These are phyloP conservation scores for Ceratocystiopsis brevicomis DNA, from an alignment of 2,329 filamentous ascomycete species.

Conservation along the genomic window DNA sequence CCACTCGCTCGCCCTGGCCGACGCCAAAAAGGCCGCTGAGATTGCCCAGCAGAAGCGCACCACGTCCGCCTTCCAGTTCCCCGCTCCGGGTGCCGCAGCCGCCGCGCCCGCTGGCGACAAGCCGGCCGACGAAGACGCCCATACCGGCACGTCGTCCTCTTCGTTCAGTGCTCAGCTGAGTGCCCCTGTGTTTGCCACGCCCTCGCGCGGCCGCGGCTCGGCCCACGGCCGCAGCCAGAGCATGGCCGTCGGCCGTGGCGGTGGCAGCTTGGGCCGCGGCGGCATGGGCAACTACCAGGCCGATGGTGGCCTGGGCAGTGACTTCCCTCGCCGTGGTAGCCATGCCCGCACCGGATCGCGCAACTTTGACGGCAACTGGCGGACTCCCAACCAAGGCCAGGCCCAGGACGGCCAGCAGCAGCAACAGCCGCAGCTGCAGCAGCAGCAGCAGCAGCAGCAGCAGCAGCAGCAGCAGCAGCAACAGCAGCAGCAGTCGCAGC, in stretches of 20 bases:
- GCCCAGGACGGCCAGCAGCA: slow-evolving; percentile 37
- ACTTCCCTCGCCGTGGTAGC: slow-evolving; percentile 60
- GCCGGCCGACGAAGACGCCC: slow-evolving; percentile 28
- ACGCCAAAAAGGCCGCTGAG: slow-evolving; percentile 95
- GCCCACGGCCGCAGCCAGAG: slow-evolving; percentile 70
- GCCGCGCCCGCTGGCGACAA: slow-evolving; percentile 35
- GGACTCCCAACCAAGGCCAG: slow-evolving; percentile 53
- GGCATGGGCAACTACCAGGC: slow-evolving; percentile 33
- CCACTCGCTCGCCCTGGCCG: slow-evolving; percentile 83
- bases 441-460: slow-evolving; percentile 33
- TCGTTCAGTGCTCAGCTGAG: background rate
- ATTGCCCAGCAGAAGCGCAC: slow-evolving; percentile 92
- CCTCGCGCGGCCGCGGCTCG: slow-evolving; percentile 32
- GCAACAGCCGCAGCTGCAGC: slow-evolving; percentile 13
- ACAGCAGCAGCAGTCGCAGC: slow-evolving; percentile 29
- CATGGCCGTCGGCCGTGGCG: slow-evolving; percentile 56
- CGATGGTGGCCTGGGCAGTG: slow-evolving; percentile 21
- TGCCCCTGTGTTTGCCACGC: background rate
- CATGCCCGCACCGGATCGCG: slow-evolving; percentile 71
- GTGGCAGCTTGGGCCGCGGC: slow-evolving; percentile 48
- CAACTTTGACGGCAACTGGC: slow-evolving; percentile 97
- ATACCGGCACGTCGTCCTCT: slow-evolving; percentile 13
- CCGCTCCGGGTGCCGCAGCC: slow-evolving; percentile 49
- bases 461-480: slow-evolving; percentile 17
- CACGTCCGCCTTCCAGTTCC: slow-evolving; percentile 87